phyloP scores from a whole-genome alignment of 2,329 filamentous ascomycete species.

The Geosmithia morbida region DNA sequence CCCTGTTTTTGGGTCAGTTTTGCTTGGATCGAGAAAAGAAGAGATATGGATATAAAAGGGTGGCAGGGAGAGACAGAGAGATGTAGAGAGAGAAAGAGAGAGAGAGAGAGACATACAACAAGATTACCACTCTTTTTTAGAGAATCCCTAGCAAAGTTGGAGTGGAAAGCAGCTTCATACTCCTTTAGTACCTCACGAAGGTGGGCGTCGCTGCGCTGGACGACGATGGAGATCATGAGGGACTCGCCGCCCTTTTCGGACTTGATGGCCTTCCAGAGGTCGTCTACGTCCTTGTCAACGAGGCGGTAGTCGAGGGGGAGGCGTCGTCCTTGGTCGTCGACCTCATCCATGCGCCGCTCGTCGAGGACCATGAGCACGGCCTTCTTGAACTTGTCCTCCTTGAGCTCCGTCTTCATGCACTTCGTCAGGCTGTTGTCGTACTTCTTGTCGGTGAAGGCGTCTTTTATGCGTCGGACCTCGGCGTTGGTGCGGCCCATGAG shows the following conservation, averaged over 20 bases:
- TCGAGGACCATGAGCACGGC: constrained; percentile 76
- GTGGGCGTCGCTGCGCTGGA: constrained; percentile 68
- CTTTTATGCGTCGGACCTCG: constrained; percentile 80
- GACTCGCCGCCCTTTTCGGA: constrained; percentile 73
- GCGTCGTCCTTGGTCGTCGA: constrained; percentile 45
- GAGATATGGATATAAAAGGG: background rate
- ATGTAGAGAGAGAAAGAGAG: constrained; percentile 1
- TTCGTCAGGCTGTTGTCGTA: constrained; percentile 67
- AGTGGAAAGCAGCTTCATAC: constrained; percentile 59
- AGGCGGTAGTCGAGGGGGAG: constrained; percentile 42
- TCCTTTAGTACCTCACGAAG: constrained; percentile 62
- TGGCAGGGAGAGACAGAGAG: constrained; percentile 1
- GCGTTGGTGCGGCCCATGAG: constrained; percentile 81
- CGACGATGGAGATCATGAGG: constrained; percentile 73
- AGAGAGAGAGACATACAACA: constrained; percentile 51
- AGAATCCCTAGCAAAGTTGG: constrained; percentile 80
- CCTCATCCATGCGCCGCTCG: constrained; percentile 59
- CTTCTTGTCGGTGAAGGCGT: constrained; percentile 80
- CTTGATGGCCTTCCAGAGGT: constrained; percentile 53
- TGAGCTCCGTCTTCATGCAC: constrained; percentile 87
- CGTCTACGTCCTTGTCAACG: constrained; percentile 57
- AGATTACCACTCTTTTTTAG: constrained; percentile 82
- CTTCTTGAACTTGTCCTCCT: constrained; percentile 90
- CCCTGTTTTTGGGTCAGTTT: constrained; percentile 44
- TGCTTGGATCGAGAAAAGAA: background rate